Evolutionary conservation across 2,329 filamentous ascomycete species (phyloP).

Genomic region (Monilinia vaccinii-corymbosi): DNA sequence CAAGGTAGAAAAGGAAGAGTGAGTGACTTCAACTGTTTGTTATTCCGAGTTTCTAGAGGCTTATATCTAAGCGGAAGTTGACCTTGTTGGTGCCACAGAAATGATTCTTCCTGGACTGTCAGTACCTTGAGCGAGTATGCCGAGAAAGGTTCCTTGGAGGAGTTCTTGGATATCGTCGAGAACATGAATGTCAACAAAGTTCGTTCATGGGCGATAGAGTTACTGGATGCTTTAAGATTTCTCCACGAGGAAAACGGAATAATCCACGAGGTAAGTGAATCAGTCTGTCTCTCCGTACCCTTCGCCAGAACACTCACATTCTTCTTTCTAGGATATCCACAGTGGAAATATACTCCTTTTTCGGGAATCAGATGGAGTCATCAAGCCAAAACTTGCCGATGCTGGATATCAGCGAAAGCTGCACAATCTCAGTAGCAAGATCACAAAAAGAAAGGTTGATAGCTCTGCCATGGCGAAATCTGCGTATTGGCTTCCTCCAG

Average conservation of each 20-base stretch:
- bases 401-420: slow-evolving; percentile 61
- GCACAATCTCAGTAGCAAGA: slow-evolving; percentile 48
- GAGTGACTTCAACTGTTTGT: neutral
- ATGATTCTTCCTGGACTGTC: slow-evolving; percentile 54
- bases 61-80: slow-evolving; percentile 19
- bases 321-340: slow-evolving; percentile 50
- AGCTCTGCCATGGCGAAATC: slow-evolving; percentile 57
- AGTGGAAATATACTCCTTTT: slow-evolving; percentile 71
- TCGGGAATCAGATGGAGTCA: slow-evolving; percentile 56
- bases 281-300: neutral
- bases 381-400: slow-evolving; percentile 67
- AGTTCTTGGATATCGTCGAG: slow-evolving; percentile 72
- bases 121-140: slow-evolving; percentile 68
- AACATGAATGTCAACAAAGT: slow-evolving; percentile 65
- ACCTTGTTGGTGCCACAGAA: slow-evolving; percentile 20
- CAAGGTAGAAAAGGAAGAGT: slow-evolving; percentile 57
- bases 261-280: slow-evolving; percentile 51
- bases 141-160: slow-evolving; percentile 72
- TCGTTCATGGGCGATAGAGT: slow-evolving; percentile 81
- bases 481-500: slow-evolving; percentile 75
- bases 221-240: slow-evolving; percentile 81
- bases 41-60: neutral
- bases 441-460: slow-evolving; percentile 44
- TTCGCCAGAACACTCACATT: neutral
- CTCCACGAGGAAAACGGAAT: slow-evolving; percentile 71